phyloP scores from a whole-genome alignment of 176 grass and related monocot genomes.

The Carex myosuroides region DNA sequence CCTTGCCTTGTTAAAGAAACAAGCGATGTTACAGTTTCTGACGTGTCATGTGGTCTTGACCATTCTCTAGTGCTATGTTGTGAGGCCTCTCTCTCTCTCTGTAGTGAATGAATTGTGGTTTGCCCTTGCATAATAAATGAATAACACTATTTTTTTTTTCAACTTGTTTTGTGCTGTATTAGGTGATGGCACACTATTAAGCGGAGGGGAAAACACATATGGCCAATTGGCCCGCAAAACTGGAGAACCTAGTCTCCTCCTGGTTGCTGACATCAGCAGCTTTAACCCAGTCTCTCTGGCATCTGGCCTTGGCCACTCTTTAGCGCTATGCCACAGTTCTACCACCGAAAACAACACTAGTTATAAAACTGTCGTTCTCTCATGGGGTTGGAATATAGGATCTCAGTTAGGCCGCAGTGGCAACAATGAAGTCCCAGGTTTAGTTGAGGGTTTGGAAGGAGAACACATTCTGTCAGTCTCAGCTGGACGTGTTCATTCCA shows the following conservation, averaged over 20 bases:
- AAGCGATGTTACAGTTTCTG: slow-evolving; percentile 49
- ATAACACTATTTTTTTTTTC: neutral
- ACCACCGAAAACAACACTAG: neutral
- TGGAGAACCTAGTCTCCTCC: slow-evolving; percentile 36
- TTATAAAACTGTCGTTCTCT: slow-evolving; percentile 39
- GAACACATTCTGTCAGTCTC: slow-evolving; percentile 41
- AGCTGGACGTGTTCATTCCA: slow-evolving; percentile 73
- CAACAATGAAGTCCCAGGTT: slow-evolving; percentile 36
- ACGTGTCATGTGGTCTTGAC: slow-evolving; percentile 80
- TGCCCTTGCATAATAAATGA: neutral
- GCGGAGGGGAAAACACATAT: slow-evolving; percentile 70
- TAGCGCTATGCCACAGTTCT: slow-evolving; percentile 33
- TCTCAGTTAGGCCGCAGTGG: slow-evolving; percentile 69
- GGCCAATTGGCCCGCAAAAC: slow-evolving; percentile 65
- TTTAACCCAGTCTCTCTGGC: slow-evolving; percentile 52
- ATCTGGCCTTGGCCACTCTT: slow-evolving; percentile 72
- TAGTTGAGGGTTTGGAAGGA: slow-evolving; percentile 39
- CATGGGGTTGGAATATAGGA: slow-evolving; percentile 90
- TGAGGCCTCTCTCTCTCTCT: slow-evolving; percentile 37
- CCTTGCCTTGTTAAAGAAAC: slow-evolving; percentile 63
- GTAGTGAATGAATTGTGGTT: neutral
- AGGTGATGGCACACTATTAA: slow-evolving; percentile 59
- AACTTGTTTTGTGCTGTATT: slow-evolving; percentile 22
- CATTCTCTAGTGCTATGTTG: slow-evolving; percentile 70
- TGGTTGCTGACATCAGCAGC: slow-evolving; percentile 28